Evolutionary conservation across 805 yeast genomes (phyloP).

Genomic region (Candida awuae): DNA sequence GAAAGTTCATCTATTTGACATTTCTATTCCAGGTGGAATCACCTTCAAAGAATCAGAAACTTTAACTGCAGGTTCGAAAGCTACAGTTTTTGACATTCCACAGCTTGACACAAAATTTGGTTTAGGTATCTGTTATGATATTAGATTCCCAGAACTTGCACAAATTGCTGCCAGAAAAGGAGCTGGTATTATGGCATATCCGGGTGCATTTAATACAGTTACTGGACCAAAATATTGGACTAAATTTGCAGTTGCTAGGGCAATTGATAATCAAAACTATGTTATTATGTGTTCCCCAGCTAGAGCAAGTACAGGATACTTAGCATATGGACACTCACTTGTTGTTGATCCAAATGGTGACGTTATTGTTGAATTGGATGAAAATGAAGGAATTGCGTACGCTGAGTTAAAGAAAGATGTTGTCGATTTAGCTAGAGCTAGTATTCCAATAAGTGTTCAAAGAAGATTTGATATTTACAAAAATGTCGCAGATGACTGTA

Average conservation of each 20-base stretch:
- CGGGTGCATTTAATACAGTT: conserved; percentile 78
- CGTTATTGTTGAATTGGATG: conserved; percentile 65
- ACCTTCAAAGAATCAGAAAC: conserved; percentile 76
- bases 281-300: conserved; percentile 85
- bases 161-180: conserved; percentile 58
- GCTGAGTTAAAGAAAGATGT: conserved; percentile 63
- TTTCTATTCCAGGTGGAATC: conserved; percentile 86
- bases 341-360: conserved; percentile 58
- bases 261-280: conserved; percentile 66
- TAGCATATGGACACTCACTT: conserved; percentile 60
- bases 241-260: conserved; percentile 61
- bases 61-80: conserved; percentile 70
- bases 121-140: conserved; percentile 77
- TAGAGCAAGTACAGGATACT: conserved; percentile 52
- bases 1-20: conserved; percentile 86
- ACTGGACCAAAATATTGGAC: conserved; percentile 86
- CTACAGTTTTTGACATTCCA: conserved; percentile 65
- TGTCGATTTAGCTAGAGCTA: conserved; percentile 49
- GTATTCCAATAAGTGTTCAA: conserved; percentile 64
- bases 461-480: conserved; percentile 62
- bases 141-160: conserved; percentile 74
- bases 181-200: conserved; percentile 71
- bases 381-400: conserved; percentile 65
- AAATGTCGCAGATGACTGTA: conserved; percentile 31
- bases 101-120: conserved; percentile 63